Percentiles rank a stretch among this genome's conserved stretches.
These are phyloP conservation scores for Rhytidiadelphus loreus DNA, from an alignment of 225 moss, liverwort and hornwort genomes.

Conservation along the genomic window DNA sequence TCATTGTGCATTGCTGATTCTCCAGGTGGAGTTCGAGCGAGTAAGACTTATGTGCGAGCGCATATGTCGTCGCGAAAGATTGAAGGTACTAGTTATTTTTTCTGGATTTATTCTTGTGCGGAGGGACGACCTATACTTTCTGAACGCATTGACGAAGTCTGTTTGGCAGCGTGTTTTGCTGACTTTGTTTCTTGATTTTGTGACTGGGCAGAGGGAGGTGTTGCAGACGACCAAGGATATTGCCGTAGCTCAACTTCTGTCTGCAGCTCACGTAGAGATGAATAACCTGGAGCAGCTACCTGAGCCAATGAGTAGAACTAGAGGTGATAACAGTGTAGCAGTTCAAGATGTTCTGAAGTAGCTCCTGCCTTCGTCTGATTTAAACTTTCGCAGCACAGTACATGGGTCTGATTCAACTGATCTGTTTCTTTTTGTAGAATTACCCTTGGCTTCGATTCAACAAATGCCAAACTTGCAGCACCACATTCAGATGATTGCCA, in stretches of 20 bases:
- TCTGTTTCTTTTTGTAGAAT: conserved; percentile 12
- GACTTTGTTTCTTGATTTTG: background rate
- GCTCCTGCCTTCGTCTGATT: background rate
- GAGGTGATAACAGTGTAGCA: conserved; percentile 3
- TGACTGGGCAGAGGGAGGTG: conserved; percentile 31
- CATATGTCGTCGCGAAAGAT: conserved; percentile 50
- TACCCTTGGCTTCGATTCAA: conserved; percentile 27
- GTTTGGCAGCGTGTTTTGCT: background rate
- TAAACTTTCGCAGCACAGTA: background rate
- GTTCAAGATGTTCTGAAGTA: background rate
- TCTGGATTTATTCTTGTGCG: background rate
- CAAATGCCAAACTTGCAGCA: conserved; percentile 11
- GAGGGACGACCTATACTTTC: background rate
- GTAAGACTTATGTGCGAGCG: conserved; percentile 65
- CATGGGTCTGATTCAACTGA: background rate
- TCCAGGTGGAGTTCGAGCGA: conserved; percentile 59
- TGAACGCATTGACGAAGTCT: background rate
- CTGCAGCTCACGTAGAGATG: conserved; percentile 24
- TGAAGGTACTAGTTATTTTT: conserved; percentile 23
- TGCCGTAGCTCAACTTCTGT: conserved; percentile 19
- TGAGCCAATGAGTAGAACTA: conserved; percentile 6
- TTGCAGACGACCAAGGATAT: conserved; percentile 42
- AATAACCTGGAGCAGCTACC: conserved; percentile 26
- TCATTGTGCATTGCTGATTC: background rate
- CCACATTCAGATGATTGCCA: background rate